Base-by-base conservation (phyloP, 768 basidiomycete species). In the Phanerodontia chrysosporium region DNA sequence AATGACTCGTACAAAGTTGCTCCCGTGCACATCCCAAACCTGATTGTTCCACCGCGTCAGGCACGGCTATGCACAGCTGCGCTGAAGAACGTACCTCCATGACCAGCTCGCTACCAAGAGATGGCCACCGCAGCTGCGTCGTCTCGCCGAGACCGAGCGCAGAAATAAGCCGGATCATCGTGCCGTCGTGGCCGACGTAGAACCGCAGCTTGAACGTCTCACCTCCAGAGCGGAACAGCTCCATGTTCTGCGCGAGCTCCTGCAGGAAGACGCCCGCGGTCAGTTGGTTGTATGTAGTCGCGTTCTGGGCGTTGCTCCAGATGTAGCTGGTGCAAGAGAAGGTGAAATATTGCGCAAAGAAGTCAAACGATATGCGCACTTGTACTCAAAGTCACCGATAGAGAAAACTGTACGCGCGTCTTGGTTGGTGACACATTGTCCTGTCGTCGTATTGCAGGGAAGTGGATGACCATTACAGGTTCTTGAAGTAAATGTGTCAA, bases 401-500 rank as follows among this genome's bases (percentile, higher is more conserved):
- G 67, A 66, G 55, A 71, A 73, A 1, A 77, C 75, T 24, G 55
- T 61, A 16, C 66, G 65, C 8, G 69, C 71, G 49, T 81, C 79
- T 27, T 69, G 71, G 24, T 72, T 69, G 1, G 75, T 70, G 25
- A 82, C 73, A 58, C 80, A 81, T 0, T 65, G 65, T 3, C 77
- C 75, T 8, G 69, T 60, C 10, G 69, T 61, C 14, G 68, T 57
- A 57, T 80, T 81, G 59, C 80, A 81, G 0, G 80, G 80, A 14
- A 81, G 66, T 0, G 74, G 66, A 55, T 78, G 77, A 1, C 74
- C 75, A 55, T 78, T 66, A 60, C 80, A 81, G 1, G 77, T 80
- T 49, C 80, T 68, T 3, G 80, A 78, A 18, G 71, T 75, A 65
- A 81, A 78, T n/a, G 76, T 77, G 63, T 81, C 80, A 64, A 81